Percentiles rank a stretch among this genome's conserved stretches.
Evolutionary conservation across 371 early-diverging fungal genomes (phyloP).

Genomic region (Catenaria anguillulae): DNA sequence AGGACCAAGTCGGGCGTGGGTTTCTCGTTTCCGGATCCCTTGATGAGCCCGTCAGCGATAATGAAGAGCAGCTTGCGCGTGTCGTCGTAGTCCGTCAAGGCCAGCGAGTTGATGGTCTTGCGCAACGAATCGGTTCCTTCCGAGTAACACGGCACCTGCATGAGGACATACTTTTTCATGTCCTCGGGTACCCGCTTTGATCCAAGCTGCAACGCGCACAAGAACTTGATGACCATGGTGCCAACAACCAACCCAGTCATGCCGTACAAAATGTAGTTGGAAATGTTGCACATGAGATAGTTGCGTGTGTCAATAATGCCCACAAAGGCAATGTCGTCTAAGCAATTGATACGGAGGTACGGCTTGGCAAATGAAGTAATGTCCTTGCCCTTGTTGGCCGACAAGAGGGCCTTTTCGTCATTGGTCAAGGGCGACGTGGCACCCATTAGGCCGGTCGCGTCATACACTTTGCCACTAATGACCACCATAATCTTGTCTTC

Average conservation of each 20-base stretch:
- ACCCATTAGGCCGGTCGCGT: not conserved
- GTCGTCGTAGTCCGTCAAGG: conserved; percentile 80
- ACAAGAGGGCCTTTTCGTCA: not conserved
- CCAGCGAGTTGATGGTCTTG: conserved; percentile 90
- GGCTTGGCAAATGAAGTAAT: not conserved
- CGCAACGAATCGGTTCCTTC: conserved; percentile 12
- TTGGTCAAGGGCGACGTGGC: not conserved
- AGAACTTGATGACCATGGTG: conserved; percentile 77
- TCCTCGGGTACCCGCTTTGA: conserved; percentile 61
- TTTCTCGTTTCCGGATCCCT: conserved; percentile 74
- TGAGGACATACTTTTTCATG: conserved; percentile 79
- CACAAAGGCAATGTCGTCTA: conserved; percentile 70
- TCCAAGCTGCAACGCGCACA: conserved; percentile 78
- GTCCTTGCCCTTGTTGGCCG: conserved; percentile 6
- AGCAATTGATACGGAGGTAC: conserved; percentile 27
- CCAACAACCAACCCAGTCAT: conserved; percentile 58
- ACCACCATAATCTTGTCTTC: not conserved
- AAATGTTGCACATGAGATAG: conserved; percentile 62
- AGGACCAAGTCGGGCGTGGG: conserved; percentile 79
- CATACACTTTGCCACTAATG: not conserved
- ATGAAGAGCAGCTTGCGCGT: conserved; percentile 89
- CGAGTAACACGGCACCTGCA: conserved; percentile 82
- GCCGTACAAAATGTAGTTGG: conserved; percentile 70
- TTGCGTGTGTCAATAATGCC: conserved; percentile 77
- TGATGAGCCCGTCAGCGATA: conserved; percentile 78